phyloP scores from a whole-genome alignment of 768 basidiomycete genomes.

The Naematelia encephala region DNA sequence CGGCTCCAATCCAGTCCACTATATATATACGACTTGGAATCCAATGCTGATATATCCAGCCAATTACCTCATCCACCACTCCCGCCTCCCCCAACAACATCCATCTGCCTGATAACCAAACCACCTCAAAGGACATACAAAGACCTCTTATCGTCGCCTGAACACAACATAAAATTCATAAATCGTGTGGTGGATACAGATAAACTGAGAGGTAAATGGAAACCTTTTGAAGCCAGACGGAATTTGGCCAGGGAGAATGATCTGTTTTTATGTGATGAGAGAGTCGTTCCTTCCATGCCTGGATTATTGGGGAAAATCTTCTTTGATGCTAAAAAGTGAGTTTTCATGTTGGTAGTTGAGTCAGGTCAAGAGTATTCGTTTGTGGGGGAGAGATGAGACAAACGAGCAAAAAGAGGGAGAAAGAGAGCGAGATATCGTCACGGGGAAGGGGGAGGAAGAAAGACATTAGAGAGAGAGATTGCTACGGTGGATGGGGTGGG shows the following conservation, averaged over 20 bases:
- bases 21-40: too few species aligned
- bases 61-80: conserved; percentile 61
- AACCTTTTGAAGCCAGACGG: conserved; percentile 59
- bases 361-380: too few species aligned
- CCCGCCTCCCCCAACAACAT: conserved; percentile 73
- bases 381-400: too few species aligned
- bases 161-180: conserved; percentile 79
- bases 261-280: conserved; percentile 88
- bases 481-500: too few species aligned
- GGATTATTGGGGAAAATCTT: conserved; percentile 81
- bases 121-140: conserved; percentile 96
- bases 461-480: too few species aligned
- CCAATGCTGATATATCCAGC: conserved; percentile 19
- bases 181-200: conserved; percentile 82
- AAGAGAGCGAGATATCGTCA: too few species aligned
- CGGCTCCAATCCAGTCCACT: too few species aligned
- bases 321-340: conserved; percentile 94
- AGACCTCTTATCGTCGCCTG: conserved; percentile 65
- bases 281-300: conserved; percentile 81
- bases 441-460: too few species aligned
- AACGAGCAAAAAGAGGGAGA: too few species aligned
- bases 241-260: conserved; percentile 82
- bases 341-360: too few species aligned
- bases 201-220: conserved; percentile 91
- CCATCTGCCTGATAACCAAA: conserved; percentile 89